Percentiles rank a stretch among this genome's conserved stretches.
Conservation (phyloP, 106 monocot species). For the Cymbidium sinense region DNA sequence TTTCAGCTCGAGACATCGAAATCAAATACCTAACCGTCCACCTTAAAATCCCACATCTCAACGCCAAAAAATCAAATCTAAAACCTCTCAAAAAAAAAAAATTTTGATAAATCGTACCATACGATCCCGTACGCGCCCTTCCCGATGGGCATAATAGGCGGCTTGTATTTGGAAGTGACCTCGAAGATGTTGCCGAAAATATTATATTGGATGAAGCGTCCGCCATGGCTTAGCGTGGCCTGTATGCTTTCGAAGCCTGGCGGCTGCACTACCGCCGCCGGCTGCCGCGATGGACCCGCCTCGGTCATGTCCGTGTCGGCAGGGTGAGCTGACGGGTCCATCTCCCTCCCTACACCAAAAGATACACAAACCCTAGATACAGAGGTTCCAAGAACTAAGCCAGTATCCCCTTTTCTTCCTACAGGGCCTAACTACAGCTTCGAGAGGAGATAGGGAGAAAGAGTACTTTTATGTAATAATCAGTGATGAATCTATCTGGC, state of each 20-base stretch:
- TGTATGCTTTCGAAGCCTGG: constrained; percentile 20
- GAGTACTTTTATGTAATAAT: neutral
- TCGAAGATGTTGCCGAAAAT: constrained; percentile 95
- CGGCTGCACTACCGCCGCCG: neutral
- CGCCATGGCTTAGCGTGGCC: constrained; percentile 68
- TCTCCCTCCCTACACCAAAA: constrained; percentile 5
- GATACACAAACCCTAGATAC: constrained; percentile 2
- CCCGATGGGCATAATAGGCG: constrained; percentile 95
- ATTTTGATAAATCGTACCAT: constrained; percentile 29
- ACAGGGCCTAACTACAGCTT: neutral
- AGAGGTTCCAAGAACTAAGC: neutral
- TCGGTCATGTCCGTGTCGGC: constrained; percentile 16
- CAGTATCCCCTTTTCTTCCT: neutral
- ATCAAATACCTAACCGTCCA: neutral
- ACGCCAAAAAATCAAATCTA: neutral
- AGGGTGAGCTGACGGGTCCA: constrained; percentile 13
- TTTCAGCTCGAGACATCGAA: neutral
- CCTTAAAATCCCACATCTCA: neutral
- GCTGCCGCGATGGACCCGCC: constrained; percentile 9
- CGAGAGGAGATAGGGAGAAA: neutral
- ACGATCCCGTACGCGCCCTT: constrained; percentile 98
- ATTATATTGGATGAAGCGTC: constrained; percentile 89
- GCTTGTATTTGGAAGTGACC: constrained; percentile 89
- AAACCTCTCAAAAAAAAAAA: neutral
- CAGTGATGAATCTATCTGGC: neutral